These are phyloP conservation scores for Petunia axillaris DNA, from an alignment of 257 asterid genomes.

Conservation along the genomic window DNA sequence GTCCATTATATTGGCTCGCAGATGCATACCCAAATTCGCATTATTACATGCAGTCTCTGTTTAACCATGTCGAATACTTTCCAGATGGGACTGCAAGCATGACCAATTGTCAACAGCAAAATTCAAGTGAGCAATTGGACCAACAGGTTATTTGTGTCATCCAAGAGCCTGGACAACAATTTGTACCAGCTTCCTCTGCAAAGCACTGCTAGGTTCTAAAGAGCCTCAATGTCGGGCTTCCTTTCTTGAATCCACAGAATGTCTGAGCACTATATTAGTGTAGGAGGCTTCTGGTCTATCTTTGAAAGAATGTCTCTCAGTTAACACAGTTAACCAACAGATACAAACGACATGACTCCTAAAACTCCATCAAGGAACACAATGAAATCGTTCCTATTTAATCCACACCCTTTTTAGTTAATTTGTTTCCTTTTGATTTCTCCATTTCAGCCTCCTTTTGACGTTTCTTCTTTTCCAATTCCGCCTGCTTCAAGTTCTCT, in stretches of 20 bases:
- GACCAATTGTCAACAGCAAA: background rate
- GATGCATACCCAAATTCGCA: too few species aligned
- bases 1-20: background rate
- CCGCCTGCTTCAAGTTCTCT: conserved; percentile 88
- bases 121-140: background rate
- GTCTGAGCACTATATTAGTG: conserved; percentile 31
- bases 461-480: conserved; percentile 91
- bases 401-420: conserved; percentile 52
- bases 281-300: conserved; percentile 33
- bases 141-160: background rate
- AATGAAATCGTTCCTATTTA: conserved; percentile 39
- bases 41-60: background rate
- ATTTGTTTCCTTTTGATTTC: conserved; percentile 57
- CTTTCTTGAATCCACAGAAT: conserved; percentile 31
- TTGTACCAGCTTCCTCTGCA: conserved; percentile 22
- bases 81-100: too few species aligned
- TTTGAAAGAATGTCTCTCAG: background rate
- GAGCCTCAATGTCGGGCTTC: conserved; percentile 34
- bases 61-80: too few species aligned
- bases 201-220: conserved; percentile 38
- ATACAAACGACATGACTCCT: conserved; percentile 28
- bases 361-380: conserved; percentile 23
- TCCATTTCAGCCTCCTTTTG: conserved; percentile 85
- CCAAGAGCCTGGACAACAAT: background rate
- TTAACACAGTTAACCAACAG: background rate